These are phyloP conservation scores for Candida mattraensis DNA, from an alignment of 805 yeast species.

Conservation along the genomic window DNA sequence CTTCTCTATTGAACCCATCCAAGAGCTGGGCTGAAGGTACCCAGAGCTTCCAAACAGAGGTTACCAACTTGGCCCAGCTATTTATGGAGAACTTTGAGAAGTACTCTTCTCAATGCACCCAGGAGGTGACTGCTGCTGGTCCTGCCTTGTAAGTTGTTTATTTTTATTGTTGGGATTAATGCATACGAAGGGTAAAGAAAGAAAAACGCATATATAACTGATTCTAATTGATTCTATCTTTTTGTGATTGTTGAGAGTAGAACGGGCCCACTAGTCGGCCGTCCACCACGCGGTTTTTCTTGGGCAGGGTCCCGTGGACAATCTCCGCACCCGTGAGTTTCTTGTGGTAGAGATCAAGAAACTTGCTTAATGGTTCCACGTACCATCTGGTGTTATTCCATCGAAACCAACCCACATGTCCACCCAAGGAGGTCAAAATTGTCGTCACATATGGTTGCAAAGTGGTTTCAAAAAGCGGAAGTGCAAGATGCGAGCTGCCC, in stretches of 20 bases:
- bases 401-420: conserved; percentile 80
- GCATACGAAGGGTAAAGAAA: too few relatives aligned
- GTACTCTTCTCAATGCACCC: conserved; percentile 78
- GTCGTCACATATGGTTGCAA: conserved; percentile 60
- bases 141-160: conserved; percentile 50
- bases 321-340: conserved; percentile 9
- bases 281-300: conserved; percentile 11
- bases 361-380: conserved; percentile 47
- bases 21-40: conserved; percentile 70
- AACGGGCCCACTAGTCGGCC: conserved; percentile 21
- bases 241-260: conserved; percentile 1
- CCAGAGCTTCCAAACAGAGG: conserved; percentile 53
- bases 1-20: conserved; percentile 82
- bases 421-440: conserved; percentile 67
- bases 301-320: conserved; percentile 15
- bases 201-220: conserved; percentile 1
- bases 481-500: conserved; percentile 38
- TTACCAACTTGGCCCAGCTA: conserved; percentile 65
- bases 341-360: conserved; percentile 27
- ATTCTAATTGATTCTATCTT: conserved; percentile 3
- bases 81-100: conserved; percentile 85
- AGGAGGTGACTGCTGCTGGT: conserved; percentile 91
- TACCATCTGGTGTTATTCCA: conserved; percentile 67
- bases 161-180: conserved; percentile 4
- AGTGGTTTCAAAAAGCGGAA: conserved; percentile 53